Conservation (phyloP, 164 flowering plant species). For the Piper betle region DNA sequence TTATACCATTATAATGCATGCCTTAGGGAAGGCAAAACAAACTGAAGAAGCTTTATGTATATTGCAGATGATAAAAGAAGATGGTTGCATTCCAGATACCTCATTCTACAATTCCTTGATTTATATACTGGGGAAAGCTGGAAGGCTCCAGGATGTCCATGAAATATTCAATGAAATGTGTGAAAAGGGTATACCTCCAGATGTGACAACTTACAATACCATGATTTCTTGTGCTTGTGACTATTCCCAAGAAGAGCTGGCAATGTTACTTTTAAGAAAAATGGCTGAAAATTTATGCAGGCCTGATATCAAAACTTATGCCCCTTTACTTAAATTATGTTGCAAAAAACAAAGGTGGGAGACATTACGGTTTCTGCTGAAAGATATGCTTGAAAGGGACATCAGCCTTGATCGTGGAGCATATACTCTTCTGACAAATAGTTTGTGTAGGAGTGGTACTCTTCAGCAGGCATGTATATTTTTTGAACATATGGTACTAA, state of each 20-base stretch:
- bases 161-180: constrained; percentile 41
- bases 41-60: constrained; percentile 34
- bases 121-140: constrained; percentile 31
- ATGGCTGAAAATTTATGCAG: constrained; percentile 46
- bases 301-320: constrained; percentile 42
- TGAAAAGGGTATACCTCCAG: constrained; percentile 30
- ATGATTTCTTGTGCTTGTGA: constrained; percentile 39
- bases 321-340: constrained; percentile 47
- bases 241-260: constrained; percentile 40
- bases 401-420: constrained; percentile 40
- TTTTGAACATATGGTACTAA: constrained; percentile 46
- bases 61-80: constrained; percentile 40
- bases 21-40: constrained; percentile 48
- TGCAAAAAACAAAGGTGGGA: constrained; percentile 47
- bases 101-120: constrained; percentile 44
- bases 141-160: constrained; percentile 39
- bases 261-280: constrained; percentile 30
- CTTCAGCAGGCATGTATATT: constrained; percentile 37
- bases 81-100: constrained; percentile 41
- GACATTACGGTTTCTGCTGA: constrained; percentile 35
- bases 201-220: constrained; percentile 38
- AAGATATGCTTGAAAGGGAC: constrained; percentile 45
- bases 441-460: constrained; percentile 35
- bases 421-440: constrained; percentile 35
- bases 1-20: constrained; percentile 45